These are phyloP conservation scores for Tribonema minus DNA, from an alignment of 108 stramenopile genomes.

Conservation along the genomic window DNA sequence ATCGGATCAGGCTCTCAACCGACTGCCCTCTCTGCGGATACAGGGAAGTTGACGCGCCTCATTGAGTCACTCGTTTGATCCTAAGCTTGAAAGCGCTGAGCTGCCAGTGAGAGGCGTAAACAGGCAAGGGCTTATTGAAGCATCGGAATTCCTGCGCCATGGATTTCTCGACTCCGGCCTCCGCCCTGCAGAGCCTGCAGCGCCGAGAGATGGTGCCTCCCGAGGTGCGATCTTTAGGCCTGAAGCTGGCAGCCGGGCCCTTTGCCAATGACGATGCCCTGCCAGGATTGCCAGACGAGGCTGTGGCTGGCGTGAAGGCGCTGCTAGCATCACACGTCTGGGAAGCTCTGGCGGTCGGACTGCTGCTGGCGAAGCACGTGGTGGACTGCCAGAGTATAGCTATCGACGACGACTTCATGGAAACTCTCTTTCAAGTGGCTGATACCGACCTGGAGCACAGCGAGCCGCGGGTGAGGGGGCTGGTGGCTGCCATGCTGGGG, in stretches of 20 bases:
- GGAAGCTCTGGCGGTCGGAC: constrained; percentile 32
- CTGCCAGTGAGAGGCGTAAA: no score
- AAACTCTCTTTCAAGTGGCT: constrained; percentile 4
- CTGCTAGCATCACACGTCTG: constrained; percentile 9
- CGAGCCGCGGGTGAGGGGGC: constrained; percentile 49
- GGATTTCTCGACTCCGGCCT: background rate
- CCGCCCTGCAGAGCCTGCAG: background rate
- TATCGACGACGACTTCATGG: constrained; percentile 5
- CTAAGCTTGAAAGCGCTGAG: no score
- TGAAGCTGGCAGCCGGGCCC: background rate
- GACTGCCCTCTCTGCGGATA: no score
- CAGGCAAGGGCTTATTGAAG: no score
- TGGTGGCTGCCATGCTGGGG: constrained; percentile 48
- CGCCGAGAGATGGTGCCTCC: background rate
- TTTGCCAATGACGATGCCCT: background rate
- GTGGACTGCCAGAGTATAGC: constrained; percentile 1
- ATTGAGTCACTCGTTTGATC: no score
- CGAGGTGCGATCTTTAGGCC: background rate
- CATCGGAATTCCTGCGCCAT: no score
- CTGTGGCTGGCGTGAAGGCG: background rate
- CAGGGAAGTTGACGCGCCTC: no score
- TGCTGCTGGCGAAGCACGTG: constrained; percentile 33
- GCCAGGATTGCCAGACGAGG: background rate
- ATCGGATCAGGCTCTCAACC: no score
- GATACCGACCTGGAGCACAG: constrained; percentile 45